A percentile compares a stretch with the other conserved stretches of the same genome.
Conservation (phyloP, 2,329 filamentous ascomycete genomes). For the Boeremia lycopersici region DNA sequence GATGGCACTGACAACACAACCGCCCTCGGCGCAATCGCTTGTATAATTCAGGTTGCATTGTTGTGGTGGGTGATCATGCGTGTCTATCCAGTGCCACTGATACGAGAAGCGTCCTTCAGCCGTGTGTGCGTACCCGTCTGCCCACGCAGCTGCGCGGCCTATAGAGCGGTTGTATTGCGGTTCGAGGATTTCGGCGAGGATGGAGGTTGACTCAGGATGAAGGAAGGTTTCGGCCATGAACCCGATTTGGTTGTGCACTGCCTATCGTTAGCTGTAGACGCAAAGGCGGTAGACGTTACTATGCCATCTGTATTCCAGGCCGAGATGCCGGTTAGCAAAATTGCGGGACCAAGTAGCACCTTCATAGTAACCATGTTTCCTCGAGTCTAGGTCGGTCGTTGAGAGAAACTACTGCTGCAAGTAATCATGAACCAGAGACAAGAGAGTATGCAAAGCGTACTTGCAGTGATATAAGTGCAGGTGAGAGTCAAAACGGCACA, state of each 20-base stretch:
- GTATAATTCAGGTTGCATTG: constrained; percentile 46
- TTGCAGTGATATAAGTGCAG: background rate
- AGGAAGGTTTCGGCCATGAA: constrained; percentile 49
- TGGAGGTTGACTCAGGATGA: constrained; percentile 35
- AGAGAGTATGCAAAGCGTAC: background rate
- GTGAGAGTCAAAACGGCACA: background rate
- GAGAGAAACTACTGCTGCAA: background rate
- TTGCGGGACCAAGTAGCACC: background rate
- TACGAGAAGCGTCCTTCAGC: constrained; percentile 49
- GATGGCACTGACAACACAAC: constrained; percentile 51
- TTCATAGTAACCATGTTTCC: background rate
- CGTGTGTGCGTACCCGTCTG: constrained; percentile 48
- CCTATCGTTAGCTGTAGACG: constrained; percentile 8
- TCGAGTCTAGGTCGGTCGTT: background rate
- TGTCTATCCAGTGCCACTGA: constrained; percentile 52
- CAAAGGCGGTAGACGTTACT: background rate
- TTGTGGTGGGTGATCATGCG: constrained; percentile 42
- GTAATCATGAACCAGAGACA: background rate
- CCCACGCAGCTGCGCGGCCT: constrained; percentile 49
- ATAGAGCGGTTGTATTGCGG: constrained; percentile 49
- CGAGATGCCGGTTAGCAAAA: constrained; percentile 21
- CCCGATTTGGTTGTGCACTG: constrained; percentile 51
- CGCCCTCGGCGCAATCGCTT: constrained; percentile 46
- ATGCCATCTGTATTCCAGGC: constrained; percentile 46
- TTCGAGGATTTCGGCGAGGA: constrained; percentile 46